Base-by-base conservation (phyloP, 2,329 filamentous ascomycete species). In the Camptophora hylomeconis region DNA sequence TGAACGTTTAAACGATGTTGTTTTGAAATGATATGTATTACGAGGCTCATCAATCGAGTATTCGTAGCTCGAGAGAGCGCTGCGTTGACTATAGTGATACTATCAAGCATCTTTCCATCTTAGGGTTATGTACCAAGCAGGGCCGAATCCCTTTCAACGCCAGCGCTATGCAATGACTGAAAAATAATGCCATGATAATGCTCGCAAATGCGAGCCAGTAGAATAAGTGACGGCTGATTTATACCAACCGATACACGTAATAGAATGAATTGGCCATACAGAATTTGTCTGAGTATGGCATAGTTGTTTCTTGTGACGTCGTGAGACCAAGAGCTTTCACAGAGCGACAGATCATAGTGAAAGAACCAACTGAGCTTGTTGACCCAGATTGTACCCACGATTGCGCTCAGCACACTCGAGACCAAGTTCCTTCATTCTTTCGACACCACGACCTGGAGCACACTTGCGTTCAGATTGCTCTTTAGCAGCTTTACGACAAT, bases 401-500 rank as follows among this genome's bases (percentile, higher is more conserved):
- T 75, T 80, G 57, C 81, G 84, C 49, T 82, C 82, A 35, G 82
- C 83, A 67, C 89, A 81, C 50, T 87, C 72, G 32, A 95, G 67
- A 30, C 87, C 89, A 35, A 98, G 69, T 55, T 92, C 80, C 46
- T 78, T 70, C 89, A 98, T 98, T 41, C 86, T 74, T 61, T 94
- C 80, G 19, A 82, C 83, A 32, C 89, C 89, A 51, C 82, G 80
- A 31, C 89, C 89, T 20, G 81, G 82, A 46, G 75, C 68, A 30
- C 80, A 73, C 45, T 72, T 75, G 38, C 71, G 69, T 44, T 76
- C 72, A 48, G 52, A 49, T 41, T 83, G 69, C 44, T 65, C 67
- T 45, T 72, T 84, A 40, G 75, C 74, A 33, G 76, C 77, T 46
- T 83, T 81, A 50, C 83, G 77, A 60, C 81, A 92, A 49, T 87